A percentile compares a stretch with the other conserved stretches of the same genome.
Evolutionary conservation across 179 eudicot species (phyloP).

Genomic region (Silene vulgaris): DNA sequence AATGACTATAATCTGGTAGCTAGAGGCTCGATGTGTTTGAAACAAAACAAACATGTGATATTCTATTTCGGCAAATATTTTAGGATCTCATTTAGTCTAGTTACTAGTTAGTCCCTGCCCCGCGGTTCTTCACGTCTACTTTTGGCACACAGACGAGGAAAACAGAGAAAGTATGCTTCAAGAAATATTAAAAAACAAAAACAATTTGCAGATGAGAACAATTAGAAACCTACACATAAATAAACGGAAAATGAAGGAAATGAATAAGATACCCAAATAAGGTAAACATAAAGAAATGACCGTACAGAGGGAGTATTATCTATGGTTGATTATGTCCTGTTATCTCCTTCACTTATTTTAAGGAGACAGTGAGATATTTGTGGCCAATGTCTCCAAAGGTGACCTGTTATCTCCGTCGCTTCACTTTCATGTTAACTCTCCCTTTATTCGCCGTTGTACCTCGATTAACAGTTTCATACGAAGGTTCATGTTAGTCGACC

Average conservation of each 20-base stretch:
- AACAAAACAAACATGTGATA: neutral
- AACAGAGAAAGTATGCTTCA: no score
- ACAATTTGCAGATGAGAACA: no score
- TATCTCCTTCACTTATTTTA: neutral
- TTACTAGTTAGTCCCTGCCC: neutral
- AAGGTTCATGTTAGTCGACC: neutral
- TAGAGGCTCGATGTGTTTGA: neutral
- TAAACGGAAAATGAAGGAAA: no score
- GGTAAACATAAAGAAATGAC: no score
- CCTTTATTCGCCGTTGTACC: neutral
- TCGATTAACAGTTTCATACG: neutral
- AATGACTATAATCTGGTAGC: neutral
- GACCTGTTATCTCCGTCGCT: neutral
- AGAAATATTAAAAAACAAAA: no score
- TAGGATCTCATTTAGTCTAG: neutral
- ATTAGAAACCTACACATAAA: no score
- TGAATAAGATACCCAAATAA: no score
- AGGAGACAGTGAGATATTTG: neutral
- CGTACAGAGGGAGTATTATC: neutral
- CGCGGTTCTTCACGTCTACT: no score
- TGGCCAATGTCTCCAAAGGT: neutral
- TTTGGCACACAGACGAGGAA: no score
- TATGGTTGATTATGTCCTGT: neutral
- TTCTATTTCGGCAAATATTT: neutral
- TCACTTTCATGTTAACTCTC: neutral